phyloP scores from a whole-genome alignment of 1,139 yeast species.

The Pneumocystis sp. region DNA sequence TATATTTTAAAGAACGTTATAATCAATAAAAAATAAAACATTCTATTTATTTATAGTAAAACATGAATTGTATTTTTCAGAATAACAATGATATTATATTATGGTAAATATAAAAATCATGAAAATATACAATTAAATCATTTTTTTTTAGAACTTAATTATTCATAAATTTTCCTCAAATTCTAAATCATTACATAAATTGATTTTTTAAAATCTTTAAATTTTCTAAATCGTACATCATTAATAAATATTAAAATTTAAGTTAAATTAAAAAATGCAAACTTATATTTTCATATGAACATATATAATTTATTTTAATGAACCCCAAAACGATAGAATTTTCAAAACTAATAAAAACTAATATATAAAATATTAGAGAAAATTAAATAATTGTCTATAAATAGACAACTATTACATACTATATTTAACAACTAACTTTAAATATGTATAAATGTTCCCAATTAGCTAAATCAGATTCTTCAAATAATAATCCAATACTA shows the following conservation, averaged over 20 bases:
- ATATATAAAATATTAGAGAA: neutral
- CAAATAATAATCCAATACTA: neutral
- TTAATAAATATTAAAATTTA: neutral
- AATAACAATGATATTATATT: neutral
- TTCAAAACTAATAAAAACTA: neutral
- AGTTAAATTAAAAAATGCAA: neutral
- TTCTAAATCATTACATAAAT: neutral
- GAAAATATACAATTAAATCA: neutral
- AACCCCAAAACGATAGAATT: neutral
- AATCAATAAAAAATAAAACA: neutral
- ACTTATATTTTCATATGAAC: neutral
- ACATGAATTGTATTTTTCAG: neutral
- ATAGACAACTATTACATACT: neutral
- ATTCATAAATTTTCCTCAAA: neutral
- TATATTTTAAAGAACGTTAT: neutral
- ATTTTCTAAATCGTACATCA: neutral
- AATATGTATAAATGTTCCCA: neutral
- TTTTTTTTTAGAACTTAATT: neutral
- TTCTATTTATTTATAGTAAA: too few species aligned
- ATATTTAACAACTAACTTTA: neutral
- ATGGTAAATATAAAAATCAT: neutral
- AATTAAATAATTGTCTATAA: neutral
- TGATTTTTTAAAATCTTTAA: neutral
- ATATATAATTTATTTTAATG: neutral
- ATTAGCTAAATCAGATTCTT: neutral